phyloP scores from a whole-genome alignment of 176 grass and related monocot species.

The Aegilops tauschii region DNA sequence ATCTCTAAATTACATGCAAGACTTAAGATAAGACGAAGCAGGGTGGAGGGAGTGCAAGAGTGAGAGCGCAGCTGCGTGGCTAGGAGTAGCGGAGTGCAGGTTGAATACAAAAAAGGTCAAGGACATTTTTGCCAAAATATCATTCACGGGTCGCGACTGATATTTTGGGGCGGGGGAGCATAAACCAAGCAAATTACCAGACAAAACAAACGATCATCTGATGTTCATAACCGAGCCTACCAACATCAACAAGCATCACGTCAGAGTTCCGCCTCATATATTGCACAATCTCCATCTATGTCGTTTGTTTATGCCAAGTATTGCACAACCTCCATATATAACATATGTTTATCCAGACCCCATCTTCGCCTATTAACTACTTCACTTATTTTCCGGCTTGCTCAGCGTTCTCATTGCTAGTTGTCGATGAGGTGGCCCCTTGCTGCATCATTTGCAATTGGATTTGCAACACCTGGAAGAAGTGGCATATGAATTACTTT shows the following conservation, averaged over 20 bases:
- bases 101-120: too few relatives aligned
- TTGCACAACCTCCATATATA: constrained; percentile 16
- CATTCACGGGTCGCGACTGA: too few relatives aligned
- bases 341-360: neutral
- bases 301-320: neutral
- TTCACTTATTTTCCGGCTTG: constrained; percentile 29
- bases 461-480: constrained; percentile 59
- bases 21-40: too few relatives aligned
- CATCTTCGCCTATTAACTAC: constrained; percentile 29
- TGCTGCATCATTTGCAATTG: constrained; percentile 63
- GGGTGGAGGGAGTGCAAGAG: too few relatives aligned
- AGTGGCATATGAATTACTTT: neutral
- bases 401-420: constrained; percentile 34
- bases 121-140: too few relatives aligned
- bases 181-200: neutral
- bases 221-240: constrained; percentile 6
- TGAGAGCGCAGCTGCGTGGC: too few relatives aligned
- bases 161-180: too few relatives aligned
- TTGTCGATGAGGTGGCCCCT: neutral
- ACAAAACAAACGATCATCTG: constrained; percentile 9
- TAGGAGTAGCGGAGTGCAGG: too few relatives aligned
- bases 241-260: constrained; percentile 25
- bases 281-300: constrained; percentile 10
- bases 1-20: too few relatives aligned
- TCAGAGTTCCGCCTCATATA: constrained; percentile 24